phyloP scores from a whole-genome alignment of 345 rosid genomes.

The Murraya koenigii region DNA sequence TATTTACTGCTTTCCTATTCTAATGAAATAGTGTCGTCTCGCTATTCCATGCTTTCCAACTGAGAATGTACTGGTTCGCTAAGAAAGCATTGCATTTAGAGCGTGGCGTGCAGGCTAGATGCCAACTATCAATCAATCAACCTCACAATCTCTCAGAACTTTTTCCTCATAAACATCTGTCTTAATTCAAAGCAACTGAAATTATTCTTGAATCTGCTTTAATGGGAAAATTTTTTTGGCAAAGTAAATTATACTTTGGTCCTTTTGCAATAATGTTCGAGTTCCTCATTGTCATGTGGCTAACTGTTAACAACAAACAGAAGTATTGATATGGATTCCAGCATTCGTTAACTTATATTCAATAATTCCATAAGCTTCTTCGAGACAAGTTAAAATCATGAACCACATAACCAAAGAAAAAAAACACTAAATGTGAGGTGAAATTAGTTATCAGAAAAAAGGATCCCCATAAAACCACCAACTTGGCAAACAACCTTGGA shows the following conservation, averaged over 20 bases:
- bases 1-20: background rate
- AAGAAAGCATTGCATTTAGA: too few species aligned
- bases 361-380: background rate
- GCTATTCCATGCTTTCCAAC: too few species aligned
- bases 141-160: background rate
- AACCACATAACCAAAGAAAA: background rate
- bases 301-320: background rate
- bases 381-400: background rate
- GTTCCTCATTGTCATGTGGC: background rate
- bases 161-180: background rate
- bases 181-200: too few species aligned
- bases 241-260: background rate
- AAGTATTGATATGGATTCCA: background rate
- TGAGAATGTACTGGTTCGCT: too few species aligned
- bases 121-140: background rate
- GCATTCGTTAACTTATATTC: background rate
- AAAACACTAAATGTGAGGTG: background rate
- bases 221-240: background rate
- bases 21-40: too few species aligned
- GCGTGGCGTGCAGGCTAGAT: background rate
- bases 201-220: background rate
- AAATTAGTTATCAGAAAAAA: background rate
- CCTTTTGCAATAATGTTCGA: background rate
- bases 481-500: background rate
- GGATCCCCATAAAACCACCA: background rate